Evolutionary conservation across 495 filamentous ascomycete species (phyloP), one percentile per base, ranked within the genome.

Genomic region (Penicillium atrosanguineum): DNA sequence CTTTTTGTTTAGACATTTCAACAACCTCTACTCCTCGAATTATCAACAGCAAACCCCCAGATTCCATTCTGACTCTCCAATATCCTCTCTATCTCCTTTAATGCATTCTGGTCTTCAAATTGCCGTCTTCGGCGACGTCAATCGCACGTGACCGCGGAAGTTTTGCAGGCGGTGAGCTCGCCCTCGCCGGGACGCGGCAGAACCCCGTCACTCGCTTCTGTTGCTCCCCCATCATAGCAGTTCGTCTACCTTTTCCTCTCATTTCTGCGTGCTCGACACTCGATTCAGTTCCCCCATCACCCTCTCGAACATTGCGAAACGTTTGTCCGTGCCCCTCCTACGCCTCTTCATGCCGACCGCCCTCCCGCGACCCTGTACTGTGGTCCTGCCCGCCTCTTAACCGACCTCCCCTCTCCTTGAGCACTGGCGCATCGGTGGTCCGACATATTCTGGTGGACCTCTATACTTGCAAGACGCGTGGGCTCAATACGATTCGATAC

Each of bases 301-400:
- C 29, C 43, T 55, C 3, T 23, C 41, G 48, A 50, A 40, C 57
- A 57, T 55, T 57, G 25, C 50, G 45, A 37, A 39, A 25, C 38
- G 34, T 23, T 37, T 56, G 23, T 25, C 39, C 15, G 51, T 28
- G 38, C 58, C 51, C 31, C 20, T 51, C 50, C 43, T 53, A 45
- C 44, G 50, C 53, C 40, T 44, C 51, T 62, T 64, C 63, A 72
- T 74, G 72, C 66, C 66, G 67, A 59, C 61, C 53, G 46, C 55
- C 50, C 56, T 64, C 50, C 63, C 63, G 64, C 68, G 57, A 59
- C 62, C 62, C 61, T 68, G 52, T 56, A 62, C 64, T 50, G 59
- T 70, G 62, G 65, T 71, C 60, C 64, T 68, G 60, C 64, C 68
- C 66, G 63, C 67, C 64, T 71, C 64, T 53, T 71, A 72, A 59